Base-by-base conservation (phyloP, 1,284 basidiomycete genomes). In the Trichosporon asahii region DNA sequence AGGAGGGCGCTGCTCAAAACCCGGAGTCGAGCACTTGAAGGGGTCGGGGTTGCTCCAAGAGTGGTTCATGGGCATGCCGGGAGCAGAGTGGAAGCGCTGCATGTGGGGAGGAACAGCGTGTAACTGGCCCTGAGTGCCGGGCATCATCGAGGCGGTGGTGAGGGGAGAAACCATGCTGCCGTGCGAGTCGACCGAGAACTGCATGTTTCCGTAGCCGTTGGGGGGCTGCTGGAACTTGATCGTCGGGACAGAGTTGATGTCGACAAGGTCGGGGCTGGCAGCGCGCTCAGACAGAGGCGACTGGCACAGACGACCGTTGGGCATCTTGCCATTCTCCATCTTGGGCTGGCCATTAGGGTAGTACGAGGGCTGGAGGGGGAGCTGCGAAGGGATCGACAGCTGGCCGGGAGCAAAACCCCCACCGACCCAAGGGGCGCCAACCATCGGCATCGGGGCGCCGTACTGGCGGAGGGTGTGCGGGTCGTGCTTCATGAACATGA, bases 51-150 rank as follows among this genome's bases (percentile, higher is more conserved):
- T 61, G 53, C 37, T 68, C 79, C 77, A 79, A 40, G 66, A 64
- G 60, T 63, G 49, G 64, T 65, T 73, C 11, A 78, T 78, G 2
- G 79, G 80, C 3, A 79, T 68, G 14, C 70, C 67, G 6, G 80
- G 80, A n/a, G 79, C 69, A 8, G 79, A 79, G 70, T 80, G 76
- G 75, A 78, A 81, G 11, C 81, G 74, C 61, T 78, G 74, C 61
- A 81, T 70, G n/a, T 72, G 73, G 0, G 80, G 79, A 1, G 81
- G 80, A 8, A 79, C 78, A 23, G 73, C 76, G 65, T 80, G 78
- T 7, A 81, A 72, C 23, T 77, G 76, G 1, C 53, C 68, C 55
- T 49, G 12, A 65, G 53, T 15, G 64, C 65, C 31, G 65, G 63
- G 63, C 64, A 68, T 68, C 40, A 68, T 37, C 14, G 31, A 61